Evolutionary conservation across 345 rosid genomes (phyloP).

Genomic region (Moricandia arvensis): DNA sequence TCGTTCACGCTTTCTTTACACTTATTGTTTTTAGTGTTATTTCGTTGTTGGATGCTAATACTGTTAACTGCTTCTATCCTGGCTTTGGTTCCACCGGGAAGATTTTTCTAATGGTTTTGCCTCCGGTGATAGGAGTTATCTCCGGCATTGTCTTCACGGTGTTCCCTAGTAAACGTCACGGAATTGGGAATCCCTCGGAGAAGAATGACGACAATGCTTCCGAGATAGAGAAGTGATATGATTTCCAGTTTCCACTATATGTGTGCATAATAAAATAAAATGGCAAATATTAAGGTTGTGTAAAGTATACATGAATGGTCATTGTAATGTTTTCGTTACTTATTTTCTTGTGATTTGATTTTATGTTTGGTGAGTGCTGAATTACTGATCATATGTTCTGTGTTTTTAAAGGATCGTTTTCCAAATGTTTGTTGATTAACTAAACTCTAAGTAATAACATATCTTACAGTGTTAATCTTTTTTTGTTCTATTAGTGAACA

Average conservation of each 20-base stretch:
- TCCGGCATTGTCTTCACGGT: constrained; percentile 53
- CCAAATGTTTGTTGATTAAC: constrained; percentile 12
- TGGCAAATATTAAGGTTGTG: constrained; percentile 2
- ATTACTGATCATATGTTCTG: constrained; percentile 2
- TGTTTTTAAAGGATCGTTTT: background rate
- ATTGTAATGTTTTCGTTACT: background rate
- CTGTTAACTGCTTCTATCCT: constrained; percentile 63
- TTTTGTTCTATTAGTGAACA: background rate
- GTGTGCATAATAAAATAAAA: background rate
- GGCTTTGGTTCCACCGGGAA: constrained; percentile 52
- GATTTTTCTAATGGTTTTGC: constrained; percentile 61
- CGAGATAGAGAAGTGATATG: constrained; percentile 25
- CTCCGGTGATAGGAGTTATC: constrained; percentile 63
- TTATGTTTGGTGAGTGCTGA: constrained; percentile 12
- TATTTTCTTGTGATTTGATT: constrained; percentile 6
- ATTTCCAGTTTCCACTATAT: background rate
- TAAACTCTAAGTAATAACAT: background rate
- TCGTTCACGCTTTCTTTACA: constrained; percentile 62
- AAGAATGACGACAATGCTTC: constrained; percentile 26
- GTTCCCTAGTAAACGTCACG: constrained; percentile 77
- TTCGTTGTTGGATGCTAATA: constrained; percentile 59
- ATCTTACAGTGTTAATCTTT: background rate
- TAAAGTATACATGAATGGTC: background rate
- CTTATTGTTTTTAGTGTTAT: constrained; percentile 56
- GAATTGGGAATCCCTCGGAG: constrained; percentile 71